Evolutionary conservation across 371 early-diverging fungal genomes (phyloP).

Genomic region (Vairimorpha necatrix): DNA sequence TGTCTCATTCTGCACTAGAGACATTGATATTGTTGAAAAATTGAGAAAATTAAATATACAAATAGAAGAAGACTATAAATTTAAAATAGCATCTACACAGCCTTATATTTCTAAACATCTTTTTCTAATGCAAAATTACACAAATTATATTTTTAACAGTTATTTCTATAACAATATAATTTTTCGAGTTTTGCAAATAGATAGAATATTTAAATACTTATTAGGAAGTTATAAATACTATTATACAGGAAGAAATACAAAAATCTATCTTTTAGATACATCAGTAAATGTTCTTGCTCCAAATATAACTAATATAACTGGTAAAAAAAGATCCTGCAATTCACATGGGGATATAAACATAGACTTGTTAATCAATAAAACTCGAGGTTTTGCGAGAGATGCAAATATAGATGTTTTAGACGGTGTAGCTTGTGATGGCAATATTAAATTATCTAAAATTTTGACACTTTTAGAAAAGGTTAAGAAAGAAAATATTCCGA

Average conservation of each 20-base stretch:
- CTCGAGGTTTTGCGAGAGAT: constrained; percentile 56
- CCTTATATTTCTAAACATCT: constrained; percentile 39
- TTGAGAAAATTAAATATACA: background rate
- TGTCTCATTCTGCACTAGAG: background rate
- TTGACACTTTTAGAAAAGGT: constrained; percentile 51
- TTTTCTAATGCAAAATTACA: constrained; percentile 46
- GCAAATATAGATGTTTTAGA: constrained; percentile 39
- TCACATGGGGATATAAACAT: constrained; percentile 38
- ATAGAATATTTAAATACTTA: constrained; percentile 32
- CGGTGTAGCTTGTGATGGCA: constrained; percentile 48
- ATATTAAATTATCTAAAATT: constrained; percentile 51
- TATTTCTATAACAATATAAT: constrained; percentile 44
- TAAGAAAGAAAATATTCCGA: background rate
- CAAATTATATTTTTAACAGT: constrained; percentile 52
- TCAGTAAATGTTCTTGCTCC: constrained; percentile 20
- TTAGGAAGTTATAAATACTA: constrained; percentile 43
- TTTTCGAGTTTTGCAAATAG: constrained; percentile 42
- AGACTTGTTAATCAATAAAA: constrained; percentile 26
- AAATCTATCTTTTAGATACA: constrained; percentile 54
- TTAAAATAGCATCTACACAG: constrained; percentile 20
- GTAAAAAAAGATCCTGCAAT: constrained; percentile 28
- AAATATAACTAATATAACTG: constrained; percentile 35
- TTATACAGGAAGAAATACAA: constrained; percentile 55
- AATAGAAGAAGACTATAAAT: constrained; percentile 40
- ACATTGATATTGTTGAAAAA: background rate